phyloP scores from a whole-genome alignment of 2,329 filamentous ascomycete species.

The Keithomyces neogunnii region DNA sequence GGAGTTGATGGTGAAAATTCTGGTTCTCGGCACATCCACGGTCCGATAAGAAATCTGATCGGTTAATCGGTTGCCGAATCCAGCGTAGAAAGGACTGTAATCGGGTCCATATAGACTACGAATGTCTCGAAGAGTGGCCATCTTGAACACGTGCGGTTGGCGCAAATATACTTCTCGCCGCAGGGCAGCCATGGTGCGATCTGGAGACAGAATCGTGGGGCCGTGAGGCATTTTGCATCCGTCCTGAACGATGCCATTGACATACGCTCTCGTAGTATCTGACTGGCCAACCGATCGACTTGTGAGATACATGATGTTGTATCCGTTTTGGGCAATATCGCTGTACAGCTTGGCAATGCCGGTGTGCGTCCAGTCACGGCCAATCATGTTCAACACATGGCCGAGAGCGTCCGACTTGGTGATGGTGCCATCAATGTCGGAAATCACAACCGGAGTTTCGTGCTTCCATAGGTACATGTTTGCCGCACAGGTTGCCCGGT shows the following conservation, averaged over 20 bases:
- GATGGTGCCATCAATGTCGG: constrained; percentile 97
- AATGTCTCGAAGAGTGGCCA: constrained; percentile 95
- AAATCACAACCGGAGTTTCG: constrained; percentile 90
- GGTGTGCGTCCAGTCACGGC: constrained; percentile 94
- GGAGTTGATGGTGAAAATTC: constrained; percentile 98
- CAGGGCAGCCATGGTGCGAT: constrained; percentile 88
- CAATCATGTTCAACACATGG: constrained; percentile 93
- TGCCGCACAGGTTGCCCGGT: constrained; percentile 83
- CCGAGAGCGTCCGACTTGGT: constrained; percentile 95
- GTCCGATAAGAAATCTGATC: constrained; percentile 94
- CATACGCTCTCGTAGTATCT: constrained; percentile 80
- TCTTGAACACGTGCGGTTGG: constrained; percentile 98
- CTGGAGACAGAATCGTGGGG: constrained; percentile 89
- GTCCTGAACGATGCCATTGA: constrained; percentile 84
- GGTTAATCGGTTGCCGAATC: constrained; percentile 92
- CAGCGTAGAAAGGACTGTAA: constrained; percentile 84
- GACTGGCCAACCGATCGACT: constrained; percentile 89
- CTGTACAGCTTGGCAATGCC: constrained; percentile 96
- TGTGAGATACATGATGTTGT: constrained; percentile 98
- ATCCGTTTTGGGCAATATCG: constrained; percentile 90
- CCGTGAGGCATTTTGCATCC: constrained; percentile 79
- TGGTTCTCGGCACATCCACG: constrained; percentile 86
- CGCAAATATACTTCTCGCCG: constrained; percentile 88
- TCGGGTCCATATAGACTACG: constrained; percentile 74
- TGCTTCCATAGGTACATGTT: constrained; percentile 92